A percentile compares a stretch with the other conserved stretches of the same genome.
These are phyloP conservation scores for Alternaria dauci DNA, from an alignment of 2,329 filamentous ascomycete species.

Conservation along the genomic window DNA sequence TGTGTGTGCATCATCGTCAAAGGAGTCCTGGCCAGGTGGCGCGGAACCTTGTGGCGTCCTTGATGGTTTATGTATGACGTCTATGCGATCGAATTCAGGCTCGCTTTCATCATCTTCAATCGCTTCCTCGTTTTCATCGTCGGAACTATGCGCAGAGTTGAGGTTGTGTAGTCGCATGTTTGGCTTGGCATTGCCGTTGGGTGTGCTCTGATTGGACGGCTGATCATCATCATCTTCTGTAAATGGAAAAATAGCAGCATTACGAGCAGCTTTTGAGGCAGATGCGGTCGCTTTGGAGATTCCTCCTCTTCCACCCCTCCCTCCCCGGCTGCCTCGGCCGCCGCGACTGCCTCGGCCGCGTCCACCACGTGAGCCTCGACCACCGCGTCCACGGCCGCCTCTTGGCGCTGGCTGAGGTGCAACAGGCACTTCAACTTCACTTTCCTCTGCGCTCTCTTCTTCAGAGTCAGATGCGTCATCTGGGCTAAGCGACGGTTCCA, in stretches of 20 bases:
- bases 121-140: slow-evolving; percentile 26
- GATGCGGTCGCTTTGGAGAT: slow-evolving; percentile 36
- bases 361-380: slow-evolving; percentile 41
- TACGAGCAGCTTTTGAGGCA: slow-evolving; percentile 42
- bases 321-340: slow-evolving; percentile 41
- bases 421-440: slow-evolving; percentile 32
- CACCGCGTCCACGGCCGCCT: slow-evolving; percentile 37
- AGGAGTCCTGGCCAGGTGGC: slow-evolving; percentile 26
- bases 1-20: slow-evolving; percentile 17
- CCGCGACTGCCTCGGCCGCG: slow-evolving; percentile 41
- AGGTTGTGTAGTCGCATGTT: slow-evolving; percentile 33
- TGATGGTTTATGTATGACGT: slow-evolving; percentile 19
- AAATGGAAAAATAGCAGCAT: slow-evolving; percentile 44
- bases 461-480: slow-evolving; percentile 31
- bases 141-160: slow-evolving; percentile 22
- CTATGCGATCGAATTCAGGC: slow-evolving; percentile 23
- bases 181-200: slow-evolving; percentile 40
- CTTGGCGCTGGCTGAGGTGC: slow-evolving; percentile 32
- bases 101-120: slow-evolving; percentile 30
- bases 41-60: slow-evolving; percentile 29
- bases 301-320: slow-evolving; percentile 33
- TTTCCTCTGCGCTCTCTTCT: slow-evolving; percentile 34
- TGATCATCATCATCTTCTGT: slow-evolving; percentile 48
- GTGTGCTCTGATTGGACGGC: slow-evolving; percentile 46
- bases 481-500: slow-evolving; percentile 23